A percentile compares a stretch with the other conserved stretches of the same genome.
phyloP scores from a whole-genome alignment of 2,329 filamentous ascomycete genomes.

The Orbilia ellipsospora region DNA sequence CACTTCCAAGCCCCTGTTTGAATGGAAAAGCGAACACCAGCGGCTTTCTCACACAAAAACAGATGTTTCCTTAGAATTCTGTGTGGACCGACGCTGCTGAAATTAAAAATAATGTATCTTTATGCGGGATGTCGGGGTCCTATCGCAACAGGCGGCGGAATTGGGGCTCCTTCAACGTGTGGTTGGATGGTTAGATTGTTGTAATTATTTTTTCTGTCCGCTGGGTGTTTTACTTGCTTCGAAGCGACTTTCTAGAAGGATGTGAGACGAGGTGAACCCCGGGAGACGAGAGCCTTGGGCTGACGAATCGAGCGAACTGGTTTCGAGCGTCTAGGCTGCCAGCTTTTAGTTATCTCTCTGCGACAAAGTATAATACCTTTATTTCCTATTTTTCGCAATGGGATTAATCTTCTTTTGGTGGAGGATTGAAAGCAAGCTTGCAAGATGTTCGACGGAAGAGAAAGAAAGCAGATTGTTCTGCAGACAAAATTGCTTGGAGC shows the following conservation, averaged over 20 bases:
- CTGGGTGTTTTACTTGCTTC: slow-evolving; percentile 53
- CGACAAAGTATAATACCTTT: slow-evolving; percentile 13
- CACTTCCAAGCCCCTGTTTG: slow-evolving; percentile 21
- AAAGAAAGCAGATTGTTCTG: slow-evolving; percentile 11
- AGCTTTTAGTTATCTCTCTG: slow-evolving; percentile 29
- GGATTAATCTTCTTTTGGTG: slow-evolving; percentile 25
- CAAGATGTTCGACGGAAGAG: not conserved
- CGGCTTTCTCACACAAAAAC: slow-evolving; percentile 19
- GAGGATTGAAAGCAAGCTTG: slow-evolving; percentile 20
- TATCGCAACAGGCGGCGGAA: slow-evolving; percentile 44
- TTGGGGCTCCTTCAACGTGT: slow-evolving; percentile 33
- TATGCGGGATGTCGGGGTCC: slow-evolving; percentile 45
- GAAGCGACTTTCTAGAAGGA: slow-evolving; percentile 56
- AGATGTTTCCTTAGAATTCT: slow-evolving; percentile 33
- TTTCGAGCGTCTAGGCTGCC: slow-evolving; percentile 49
- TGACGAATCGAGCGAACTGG: slow-evolving; percentile 49
- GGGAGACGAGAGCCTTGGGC: slow-evolving; percentile 54
- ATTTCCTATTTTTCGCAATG: slow-evolving; percentile 42
- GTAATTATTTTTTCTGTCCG: slow-evolving; percentile 45
- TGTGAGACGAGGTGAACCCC: slow-evolving; percentile 55
- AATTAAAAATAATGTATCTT: slow-evolving; percentile 40
- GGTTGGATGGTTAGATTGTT: slow-evolving; percentile 36
- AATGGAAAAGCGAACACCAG: slow-evolving; percentile 23
- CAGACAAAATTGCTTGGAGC: slow-evolving; percentile 23
- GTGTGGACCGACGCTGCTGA: slow-evolving; percentile 18